Evolutionary conservation across 129 eudicot genomes (phyloP), one percentile per base, ranked within the genome.

Genomic region (Centrapalus pauciflorus): DNA sequence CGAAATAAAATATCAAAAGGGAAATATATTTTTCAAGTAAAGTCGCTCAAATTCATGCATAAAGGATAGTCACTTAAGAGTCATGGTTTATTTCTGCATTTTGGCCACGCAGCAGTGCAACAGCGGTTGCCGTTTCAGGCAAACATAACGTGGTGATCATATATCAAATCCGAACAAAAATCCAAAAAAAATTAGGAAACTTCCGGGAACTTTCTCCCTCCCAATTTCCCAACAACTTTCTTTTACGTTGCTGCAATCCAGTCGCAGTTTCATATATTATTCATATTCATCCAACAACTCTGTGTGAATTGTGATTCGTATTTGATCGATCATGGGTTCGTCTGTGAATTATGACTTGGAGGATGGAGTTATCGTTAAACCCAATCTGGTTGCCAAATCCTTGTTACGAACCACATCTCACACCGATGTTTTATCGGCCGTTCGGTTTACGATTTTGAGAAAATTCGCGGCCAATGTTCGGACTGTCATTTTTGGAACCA

Each of bases 401-500:
- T 80, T 87, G 61, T 62, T 87, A 19, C 67, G 85, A 20, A 76
- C 74, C 35, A 82, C 72, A 40, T 90, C 97, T 14, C 85, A 87
- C 28, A 38, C 75, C 5, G 65, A 75, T 10, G 75, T 75, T 7
- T 60, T 77, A 0, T 56, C 82, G 4, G 60, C 55, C 25, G 81
- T 84, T 43, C 77, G 76, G 50, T 73, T 75, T 68, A 74, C 76
- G 14, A 8, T 65, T 26, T 6, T 79, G 9, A 79, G 77, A 34
- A 27, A 13, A 0, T 76, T 85, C 8, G 52, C 81, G 8, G 72
- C 74, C 2, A 92, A 92, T 78, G 65, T 92, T 27, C 87, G 85
- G 11, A 77, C 77, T 71, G 95, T 92, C 13, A 27, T 88, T 2
- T 41, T 92, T 25, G 98, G 87, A 24, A 92, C 98, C 12, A 92